Percentiles rank a stretch among this genome's conserved stretches.
phyloP scores from a whole-genome alignment of 2,329 filamentous ascomycete species.

The Sarocladium brachiariae region DNA sequence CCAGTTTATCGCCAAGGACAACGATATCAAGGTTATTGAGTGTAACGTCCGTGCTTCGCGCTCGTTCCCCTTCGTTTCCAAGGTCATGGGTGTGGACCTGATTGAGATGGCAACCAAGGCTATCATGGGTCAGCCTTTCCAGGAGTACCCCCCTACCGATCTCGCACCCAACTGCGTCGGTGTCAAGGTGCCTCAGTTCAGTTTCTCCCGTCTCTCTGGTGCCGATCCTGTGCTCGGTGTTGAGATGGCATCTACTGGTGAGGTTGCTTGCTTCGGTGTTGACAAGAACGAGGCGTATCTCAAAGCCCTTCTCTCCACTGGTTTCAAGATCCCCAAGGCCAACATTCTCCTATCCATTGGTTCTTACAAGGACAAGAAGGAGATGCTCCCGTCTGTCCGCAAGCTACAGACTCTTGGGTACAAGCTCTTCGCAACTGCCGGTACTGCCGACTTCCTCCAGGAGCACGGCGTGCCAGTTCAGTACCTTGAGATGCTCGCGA shows the following conservation, averaged over 20 bases:
- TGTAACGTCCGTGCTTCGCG: slow-evolving; percentile 95
- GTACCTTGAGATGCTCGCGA: slow-evolving; percentile 80
- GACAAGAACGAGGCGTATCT: slow-evolving; percentile 98
- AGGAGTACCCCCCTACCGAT: slow-evolving; percentile 71
- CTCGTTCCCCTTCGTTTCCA: slow-evolving; percentile 97
- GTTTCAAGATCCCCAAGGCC: slow-evolving; percentile 92
- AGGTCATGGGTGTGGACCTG: slow-evolving; percentile 95
- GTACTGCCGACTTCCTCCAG: slow-evolving; percentile 93
- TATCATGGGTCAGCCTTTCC: slow-evolving; percentile 78
- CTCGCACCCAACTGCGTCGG: slow-evolving; percentile 80
- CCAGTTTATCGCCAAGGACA: slow-evolving; percentile 98
- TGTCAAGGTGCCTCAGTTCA: slow-evolving; percentile 98
- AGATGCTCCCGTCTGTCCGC: slow-evolving; percentile 88
- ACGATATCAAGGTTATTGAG: slow-evolving; percentile 99
- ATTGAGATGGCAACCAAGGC: slow-evolving; percentile 99
- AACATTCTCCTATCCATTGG: slow-evolving; percentile 95
- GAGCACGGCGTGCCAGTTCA: slow-evolving; percentile 89
- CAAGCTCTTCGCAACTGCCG: slow-evolving; percentile 92
- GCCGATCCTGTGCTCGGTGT: slow-evolving; percentile 95
- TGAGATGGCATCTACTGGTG: slow-evolving; percentile 98
- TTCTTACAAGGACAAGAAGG: slow-evolving; percentile 95
- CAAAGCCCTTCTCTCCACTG: slow-evolving; percentile 90
- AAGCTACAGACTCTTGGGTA: slow-evolving; percentile 88
- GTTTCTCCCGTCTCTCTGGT: slow-evolving; percentile 92
- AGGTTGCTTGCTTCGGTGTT: slow-evolving; percentile 91